Conservation (phyloP, 495 filamentous ascomycete genomes). For the Podospora pseudoanserina region DNA sequence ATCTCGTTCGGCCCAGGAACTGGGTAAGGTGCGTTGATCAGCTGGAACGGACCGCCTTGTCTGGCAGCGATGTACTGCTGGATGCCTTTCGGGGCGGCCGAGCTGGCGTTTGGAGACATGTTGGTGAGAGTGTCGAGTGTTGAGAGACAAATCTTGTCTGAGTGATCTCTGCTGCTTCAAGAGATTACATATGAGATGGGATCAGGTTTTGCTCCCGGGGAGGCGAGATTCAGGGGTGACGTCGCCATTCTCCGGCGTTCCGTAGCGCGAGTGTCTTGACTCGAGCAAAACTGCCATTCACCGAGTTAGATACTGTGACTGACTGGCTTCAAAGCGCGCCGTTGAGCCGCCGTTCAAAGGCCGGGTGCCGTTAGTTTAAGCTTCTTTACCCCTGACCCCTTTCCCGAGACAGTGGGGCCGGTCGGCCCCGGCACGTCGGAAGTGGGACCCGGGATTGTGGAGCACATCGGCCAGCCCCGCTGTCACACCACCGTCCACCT, state of each 20-base stretch:
- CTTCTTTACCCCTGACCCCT: constrained; percentile 5
- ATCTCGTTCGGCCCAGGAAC: constrained; percentile 36
- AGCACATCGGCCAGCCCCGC: neutral
- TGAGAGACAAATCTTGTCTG: neutral
- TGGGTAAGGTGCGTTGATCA: constrained; percentile 1
- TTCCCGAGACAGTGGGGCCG: neutral
- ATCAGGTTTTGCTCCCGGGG: neutral
- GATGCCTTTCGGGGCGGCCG: constrained; percentile 1
- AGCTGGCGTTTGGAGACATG: neutral
- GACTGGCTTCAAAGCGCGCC: neutral
- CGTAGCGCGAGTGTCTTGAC: neutral
- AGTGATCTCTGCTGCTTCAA: neutral
- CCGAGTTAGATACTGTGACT: neutral
- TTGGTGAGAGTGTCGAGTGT: neutral
- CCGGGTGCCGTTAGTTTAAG: neutral
- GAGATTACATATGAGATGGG: neutral
- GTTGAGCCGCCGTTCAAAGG: neutral
- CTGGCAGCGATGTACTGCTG: constrained; percentile 5
- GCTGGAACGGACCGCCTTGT: constrained; percentile 7
- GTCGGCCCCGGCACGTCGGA: neutral
- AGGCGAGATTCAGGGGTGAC: neutral
- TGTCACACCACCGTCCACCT: neutral
- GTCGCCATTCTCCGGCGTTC: neutral
- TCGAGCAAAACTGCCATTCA: neutral
- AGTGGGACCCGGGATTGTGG: neutral